phyloP scores from a whole-genome alignment of 495 filamentous ascomycete genomes.

The Aspergillus asperescens region DNA sequence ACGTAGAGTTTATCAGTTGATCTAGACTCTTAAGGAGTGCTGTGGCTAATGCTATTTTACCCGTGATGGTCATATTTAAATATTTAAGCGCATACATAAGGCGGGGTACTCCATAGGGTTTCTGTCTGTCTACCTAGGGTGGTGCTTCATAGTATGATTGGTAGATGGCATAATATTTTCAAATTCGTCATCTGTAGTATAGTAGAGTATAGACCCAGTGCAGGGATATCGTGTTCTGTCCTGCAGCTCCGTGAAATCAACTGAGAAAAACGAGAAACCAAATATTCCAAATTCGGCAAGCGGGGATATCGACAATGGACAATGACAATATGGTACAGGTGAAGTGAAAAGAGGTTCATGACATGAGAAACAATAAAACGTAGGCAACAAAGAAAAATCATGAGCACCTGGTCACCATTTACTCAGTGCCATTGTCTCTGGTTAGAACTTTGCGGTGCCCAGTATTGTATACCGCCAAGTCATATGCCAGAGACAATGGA shows the following conservation, averaged over 20 bases:
- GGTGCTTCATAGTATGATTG: too few relatives aligned
- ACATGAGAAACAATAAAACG: neutral
- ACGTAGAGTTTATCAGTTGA: too few relatives aligned
- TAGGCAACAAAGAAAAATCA: constrained; percentile 3
- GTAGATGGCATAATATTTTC: neutral
- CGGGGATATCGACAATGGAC: neutral
- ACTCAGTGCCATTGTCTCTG: neutral
- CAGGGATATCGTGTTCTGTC: neutral
- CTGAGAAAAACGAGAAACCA: neutral
- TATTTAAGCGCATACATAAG: too few relatives aligned
- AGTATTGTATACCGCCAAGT: too few relatives aligned
- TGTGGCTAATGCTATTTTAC: too few relatives aligned
- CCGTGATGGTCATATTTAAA: neutral
- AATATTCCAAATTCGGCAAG: neutral
- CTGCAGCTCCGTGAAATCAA: neutral
- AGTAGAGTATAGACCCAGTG: neutral
- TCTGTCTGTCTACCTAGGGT: too few relatives aligned
- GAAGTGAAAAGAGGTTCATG: neutral
- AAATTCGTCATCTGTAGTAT: neutral
- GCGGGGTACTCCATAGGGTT: too few relatives aligned
- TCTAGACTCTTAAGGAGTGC: too few relatives aligned
- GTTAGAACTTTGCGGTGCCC: too few relatives aligned
- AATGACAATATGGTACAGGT: neutral
- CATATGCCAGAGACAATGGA: neutral
- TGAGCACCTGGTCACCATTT: neutral